Percentiles rank a stretch among this genome's conserved stretches.
Evolutionary conservation across 148 eudicot species (phyloP).

Genomic region (Fagopyrum tataricum): DNA sequence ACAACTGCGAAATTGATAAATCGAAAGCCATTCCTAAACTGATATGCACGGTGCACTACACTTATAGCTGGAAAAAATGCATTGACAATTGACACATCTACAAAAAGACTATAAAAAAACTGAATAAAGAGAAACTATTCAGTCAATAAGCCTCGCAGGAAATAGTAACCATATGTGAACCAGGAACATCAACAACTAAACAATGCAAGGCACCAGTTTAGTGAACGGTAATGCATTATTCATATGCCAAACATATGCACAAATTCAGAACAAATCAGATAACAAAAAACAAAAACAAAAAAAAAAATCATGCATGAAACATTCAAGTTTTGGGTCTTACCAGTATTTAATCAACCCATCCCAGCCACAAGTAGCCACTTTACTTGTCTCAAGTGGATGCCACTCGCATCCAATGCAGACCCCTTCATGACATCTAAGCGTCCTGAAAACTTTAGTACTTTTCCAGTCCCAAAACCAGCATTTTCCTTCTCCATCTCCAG

Average conservation of each 20-base stretch:
- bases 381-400: conserved; percentile 96
- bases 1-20: not conserved
- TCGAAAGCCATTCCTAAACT: not conserved
- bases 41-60: not conserved
- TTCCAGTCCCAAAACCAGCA: conserved; percentile 99
- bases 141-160: not conserved
- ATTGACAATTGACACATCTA: not conserved
- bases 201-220: not conserved
- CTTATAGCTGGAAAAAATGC: not conserved
- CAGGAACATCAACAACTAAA: not conserved
- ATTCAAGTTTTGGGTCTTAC: conserved; percentile 29
- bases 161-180: not conserved
- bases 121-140: not conserved
- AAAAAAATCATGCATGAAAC: not conserved
- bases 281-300: not conserved
- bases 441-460: conserved; percentile 80
- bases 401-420: conserved; percentile 88
- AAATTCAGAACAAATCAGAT: not conserved
- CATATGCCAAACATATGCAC: not conserved
- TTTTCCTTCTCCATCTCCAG: conserved; percentile 94
- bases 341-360: conserved; percentile 95
- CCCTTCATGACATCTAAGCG: conserved; percentile 83
- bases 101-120: not conserved
- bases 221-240: not conserved
- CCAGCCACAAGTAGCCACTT: conserved; percentile 99